A percentile compares a stretch with the other conserved stretches of the same genome.
Conservation (phyloP, 441 rosid species). For the Brassica balearica region DNA sequence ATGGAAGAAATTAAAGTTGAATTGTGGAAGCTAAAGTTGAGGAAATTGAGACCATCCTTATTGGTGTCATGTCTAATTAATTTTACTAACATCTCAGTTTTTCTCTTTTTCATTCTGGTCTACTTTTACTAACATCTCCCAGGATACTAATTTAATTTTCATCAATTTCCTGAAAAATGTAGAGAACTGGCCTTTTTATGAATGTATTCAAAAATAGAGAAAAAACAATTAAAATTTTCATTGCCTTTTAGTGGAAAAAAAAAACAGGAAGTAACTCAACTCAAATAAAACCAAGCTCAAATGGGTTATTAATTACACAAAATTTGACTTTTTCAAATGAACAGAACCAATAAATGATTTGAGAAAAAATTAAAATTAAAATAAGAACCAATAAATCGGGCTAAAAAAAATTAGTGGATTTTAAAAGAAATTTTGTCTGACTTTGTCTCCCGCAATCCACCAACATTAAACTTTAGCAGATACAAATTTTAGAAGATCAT, state of each 20-base stretch:
- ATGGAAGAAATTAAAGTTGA: conserved; percentile 18
- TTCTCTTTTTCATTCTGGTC: neutral
- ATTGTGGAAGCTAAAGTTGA: conserved; percentile 27
- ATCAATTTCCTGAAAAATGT: neutral
- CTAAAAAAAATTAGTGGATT: neutral
- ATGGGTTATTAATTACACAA: neutral
- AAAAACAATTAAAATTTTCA: neutral
- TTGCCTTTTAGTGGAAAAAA: neutral
- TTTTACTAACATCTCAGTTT: conserved; percentile 3
- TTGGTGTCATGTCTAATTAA: conserved; percentile 31
- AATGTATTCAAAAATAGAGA: neutral
- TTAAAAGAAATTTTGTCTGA: neutral
- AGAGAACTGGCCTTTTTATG: neutral
- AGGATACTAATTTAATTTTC: neutral
- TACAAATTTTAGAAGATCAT: neutral
- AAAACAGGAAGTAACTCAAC: neutral
- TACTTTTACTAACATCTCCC: neutral
- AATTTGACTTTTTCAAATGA: neutral
- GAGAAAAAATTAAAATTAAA: neutral
- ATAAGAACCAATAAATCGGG: neutral
- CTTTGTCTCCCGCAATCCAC: neutral
- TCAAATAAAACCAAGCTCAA: neutral
- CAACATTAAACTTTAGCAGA: neutral
- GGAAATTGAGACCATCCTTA: conserved; percentile 17
- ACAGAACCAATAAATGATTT: neutral